Evolutionary conservation across 1,284 basidiomycete genomes (phyloP).

Genomic region (Mycena citricolor): DNA sequence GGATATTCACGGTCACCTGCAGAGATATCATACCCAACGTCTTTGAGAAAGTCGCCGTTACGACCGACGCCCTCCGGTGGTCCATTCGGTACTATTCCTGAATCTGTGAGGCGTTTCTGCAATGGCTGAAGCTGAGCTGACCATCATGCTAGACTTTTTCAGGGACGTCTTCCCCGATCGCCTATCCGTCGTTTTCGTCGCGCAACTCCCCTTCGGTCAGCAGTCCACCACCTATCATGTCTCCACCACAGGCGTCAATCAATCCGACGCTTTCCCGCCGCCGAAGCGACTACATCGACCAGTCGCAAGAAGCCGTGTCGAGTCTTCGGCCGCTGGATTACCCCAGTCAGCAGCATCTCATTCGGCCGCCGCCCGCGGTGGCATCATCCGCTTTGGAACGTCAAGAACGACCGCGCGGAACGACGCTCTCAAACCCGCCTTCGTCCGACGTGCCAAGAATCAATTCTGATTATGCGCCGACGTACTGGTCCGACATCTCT

Average conservation of each 20-base stretch:
- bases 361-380: slow-evolving; percentile 76
- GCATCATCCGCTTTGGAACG: slow-evolving; percentile 67
- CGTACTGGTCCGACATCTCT: slow-evolving; percentile 78
- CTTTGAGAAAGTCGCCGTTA: slow-evolving; percentile 19
- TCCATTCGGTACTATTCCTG: slow-evolving; percentile 21
- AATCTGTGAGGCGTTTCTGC: slow-evolving; percentile 23
- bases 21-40: slow-evolving; percentile 20
- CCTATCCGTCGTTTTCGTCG: slow-evolving; percentile 44
- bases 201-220: slow-evolving; percentile 27
- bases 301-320: slow-evolving; percentile 69
- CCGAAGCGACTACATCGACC: slow-evolving; percentile 79
- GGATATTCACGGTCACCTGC: slow-evolving; percentile 38
- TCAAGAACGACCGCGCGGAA: slow-evolving; percentile 55
- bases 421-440: slow-evolving; percentile 29
- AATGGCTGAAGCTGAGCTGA: too few relatives aligned
- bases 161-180: slow-evolving; percentile 36
- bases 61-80: slow-evolving; percentile 19
- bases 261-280: slow-evolving; percentile 73
- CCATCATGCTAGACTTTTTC: too few relatives aligned
- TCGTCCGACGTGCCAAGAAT: slow-evolving; percentile 58
- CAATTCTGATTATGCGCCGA: slow-evolving; percentile 68
- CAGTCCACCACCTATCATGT: slow-evolving; percentile 37
- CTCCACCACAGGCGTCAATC: slow-evolving; percentile 79
- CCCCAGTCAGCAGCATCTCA: slow-evolving; percentile 64
- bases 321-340: slow-evolving; percentile 72